A percentile compares a stretch with the other conserved stretches of the same genome.
phyloP scores from a whole-genome alignment of 495 filamentous ascomycete genomes.

The Penicillium samsonianum region DNA sequence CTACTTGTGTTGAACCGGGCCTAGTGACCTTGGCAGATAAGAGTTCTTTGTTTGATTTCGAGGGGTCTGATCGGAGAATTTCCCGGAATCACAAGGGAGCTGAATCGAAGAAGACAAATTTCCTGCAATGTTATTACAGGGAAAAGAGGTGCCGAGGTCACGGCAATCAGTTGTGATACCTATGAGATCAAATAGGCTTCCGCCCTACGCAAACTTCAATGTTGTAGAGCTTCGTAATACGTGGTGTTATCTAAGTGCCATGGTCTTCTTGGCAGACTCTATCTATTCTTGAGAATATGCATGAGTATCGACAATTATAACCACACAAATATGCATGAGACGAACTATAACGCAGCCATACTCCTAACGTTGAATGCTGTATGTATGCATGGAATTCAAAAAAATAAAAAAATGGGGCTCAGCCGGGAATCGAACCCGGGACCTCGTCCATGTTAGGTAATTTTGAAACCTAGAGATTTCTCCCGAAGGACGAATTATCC shows the following conservation, averaged over 20 bases:
- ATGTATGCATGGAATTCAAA: no score
- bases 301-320: no score
- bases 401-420: background rate
- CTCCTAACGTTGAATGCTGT: no score
- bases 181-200: background rate
- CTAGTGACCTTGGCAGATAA: background rate
- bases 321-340: no score
- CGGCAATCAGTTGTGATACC: background rate
- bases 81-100: background rate
- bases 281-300: no score
- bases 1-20: background rate
- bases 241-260: no score
- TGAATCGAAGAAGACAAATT: background rate
- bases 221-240: no score
- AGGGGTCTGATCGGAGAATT: background rate
- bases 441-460: background rate
- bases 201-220: no score
- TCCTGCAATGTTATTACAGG: background rate
- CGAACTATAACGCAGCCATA: no score
- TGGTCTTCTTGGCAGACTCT: no score
- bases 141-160: background rate
- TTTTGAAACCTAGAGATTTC: background rate
- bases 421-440: conserved; percentile 4
- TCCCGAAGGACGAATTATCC: conserved; percentile 1
- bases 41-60: background rate